Evolutionary conservation across 2,329 filamentous ascomycete genomes (phyloP).

Genomic region (Hypoxylon rubiginosum): DNA sequence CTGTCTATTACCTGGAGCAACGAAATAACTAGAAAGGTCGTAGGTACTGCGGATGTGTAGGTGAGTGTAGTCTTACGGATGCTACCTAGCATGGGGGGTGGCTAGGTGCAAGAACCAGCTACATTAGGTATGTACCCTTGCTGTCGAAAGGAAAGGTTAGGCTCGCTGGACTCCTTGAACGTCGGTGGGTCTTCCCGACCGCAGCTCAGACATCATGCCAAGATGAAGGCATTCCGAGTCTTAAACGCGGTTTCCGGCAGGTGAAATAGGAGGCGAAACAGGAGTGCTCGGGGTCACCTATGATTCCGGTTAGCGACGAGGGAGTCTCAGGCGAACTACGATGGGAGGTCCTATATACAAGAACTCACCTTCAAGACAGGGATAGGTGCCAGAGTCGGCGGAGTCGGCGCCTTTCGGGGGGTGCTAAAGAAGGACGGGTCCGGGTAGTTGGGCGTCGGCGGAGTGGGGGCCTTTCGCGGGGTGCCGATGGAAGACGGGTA

Average conservation of each 20-base stretch:
- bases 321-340: neutral
- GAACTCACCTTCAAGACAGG: conserved; percentile 43
- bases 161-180: neutral
- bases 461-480: conserved; percentile 47
- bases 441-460: conserved; percentile 34
- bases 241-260: conserved; percentile 44
- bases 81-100: neutral
- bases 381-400: conserved; percentile 33
- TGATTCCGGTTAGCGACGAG: conserved; percentile 1
- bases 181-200: neutral
- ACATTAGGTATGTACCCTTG: neutral
- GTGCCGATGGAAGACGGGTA: conserved; percentile 40
- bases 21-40: neutral
- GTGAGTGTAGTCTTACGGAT: neutral
- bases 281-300: conserved; percentile 43
- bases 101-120: neutral
- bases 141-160: neutral
- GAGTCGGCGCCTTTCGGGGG: conserved; percentile 47
- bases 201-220: neutral
- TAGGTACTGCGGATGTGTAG: neutral
- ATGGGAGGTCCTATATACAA: neutral
- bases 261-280: too few relatives aligned
- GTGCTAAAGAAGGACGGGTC: conserved; percentile 38
- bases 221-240: neutral
- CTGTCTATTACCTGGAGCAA: neutral